Percentiles rank a stretch among this genome's conserved stretches.
Conservation (phyloP, 805 yeast genomes). For the Candida gorgasii region DNA sequence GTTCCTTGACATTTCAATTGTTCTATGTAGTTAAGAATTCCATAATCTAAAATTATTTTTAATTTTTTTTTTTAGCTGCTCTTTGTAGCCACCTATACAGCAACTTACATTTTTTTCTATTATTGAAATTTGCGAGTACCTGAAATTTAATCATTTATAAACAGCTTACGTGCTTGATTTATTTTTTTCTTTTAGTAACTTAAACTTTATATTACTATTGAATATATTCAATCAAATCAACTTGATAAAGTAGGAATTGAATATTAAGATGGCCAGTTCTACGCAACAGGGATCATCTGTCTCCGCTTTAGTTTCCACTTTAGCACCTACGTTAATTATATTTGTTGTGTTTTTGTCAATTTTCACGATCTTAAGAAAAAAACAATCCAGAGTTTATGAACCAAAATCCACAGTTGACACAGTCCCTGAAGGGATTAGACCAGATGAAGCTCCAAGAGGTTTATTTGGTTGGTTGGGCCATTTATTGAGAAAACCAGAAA, state of each 20-base stretch:
- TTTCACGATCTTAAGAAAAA: constrained; percentile 44
- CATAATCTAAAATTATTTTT: not conserved
- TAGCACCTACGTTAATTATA: constrained; percentile 45
- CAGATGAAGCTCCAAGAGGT: constrained; percentile 47
- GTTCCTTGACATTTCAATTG: constrained; percentile 1
- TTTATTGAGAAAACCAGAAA: constrained; percentile 55
- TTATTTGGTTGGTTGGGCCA: constrained; percentile 56
- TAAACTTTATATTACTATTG: not conserved
- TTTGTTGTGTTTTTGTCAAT: constrained; percentile 41
- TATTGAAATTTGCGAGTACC: constrained; percentile 5
- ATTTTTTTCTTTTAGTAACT: not conserved
- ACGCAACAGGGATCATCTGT: constrained; percentile 22
- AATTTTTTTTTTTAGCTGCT: not conserved
- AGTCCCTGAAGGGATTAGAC: constrained; percentile 45
- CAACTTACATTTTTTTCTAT: constrained; percentile 5
- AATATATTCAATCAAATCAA: not conserved
- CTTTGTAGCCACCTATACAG: not conserved
- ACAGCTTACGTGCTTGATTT: constrained; percentile 2
- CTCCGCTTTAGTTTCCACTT: constrained; percentile 50
- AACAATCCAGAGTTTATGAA: constrained; percentile 50
- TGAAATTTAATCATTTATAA: constrained; percentile 6
- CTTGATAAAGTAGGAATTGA: not conserved
- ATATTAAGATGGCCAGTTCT: constrained; percentile 1
- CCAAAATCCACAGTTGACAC: constrained; percentile 50
- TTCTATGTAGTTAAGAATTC: not conserved